Evolutionary conservation across 129 eudicot species (phyloP).

Genomic region (Solidago caesia): DNA sequence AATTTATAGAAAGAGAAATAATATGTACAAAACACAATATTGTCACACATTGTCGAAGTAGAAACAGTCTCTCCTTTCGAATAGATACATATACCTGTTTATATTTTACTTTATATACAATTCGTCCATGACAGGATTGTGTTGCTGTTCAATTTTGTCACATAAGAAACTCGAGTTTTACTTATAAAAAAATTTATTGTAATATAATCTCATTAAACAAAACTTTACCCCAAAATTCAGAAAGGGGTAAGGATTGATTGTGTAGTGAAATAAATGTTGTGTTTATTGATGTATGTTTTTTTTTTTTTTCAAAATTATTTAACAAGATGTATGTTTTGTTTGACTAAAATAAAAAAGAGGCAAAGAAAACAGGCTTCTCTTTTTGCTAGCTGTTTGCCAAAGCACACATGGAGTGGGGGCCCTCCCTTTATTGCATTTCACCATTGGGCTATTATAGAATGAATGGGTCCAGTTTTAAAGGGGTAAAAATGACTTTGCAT

Average conservation of each 20-base stretch:
- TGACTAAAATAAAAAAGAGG: slow-evolving; percentile 36
- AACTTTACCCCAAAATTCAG: slow-evolving; percentile 12
- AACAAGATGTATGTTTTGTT: slow-evolving; percentile 29
- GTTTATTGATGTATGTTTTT: background rate
- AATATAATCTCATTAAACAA: no score
- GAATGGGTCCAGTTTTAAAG: slow-evolving; percentile 29
- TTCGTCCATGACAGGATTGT: no score
- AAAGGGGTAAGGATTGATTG: slow-evolving; percentile 32
- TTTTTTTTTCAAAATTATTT: background rate
- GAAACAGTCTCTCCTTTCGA: background rate
- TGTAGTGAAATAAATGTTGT: slow-evolving; percentile 35
- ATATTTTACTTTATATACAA: no score
- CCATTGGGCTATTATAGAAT: slow-evolving; percentile 29
- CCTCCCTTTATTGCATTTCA: slow-evolving; percentile 31
- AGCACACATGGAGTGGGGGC: slow-evolving; percentile 56
- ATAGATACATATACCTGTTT: no score
- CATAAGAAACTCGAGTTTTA: no score
- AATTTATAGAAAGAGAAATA: no score
- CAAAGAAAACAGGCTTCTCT: slow-evolving; percentile 24
- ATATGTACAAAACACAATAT: no score
- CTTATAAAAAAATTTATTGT: no score
- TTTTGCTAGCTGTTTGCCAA: slow-evolving; percentile 63
- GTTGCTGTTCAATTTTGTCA: no score
- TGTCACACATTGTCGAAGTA: background rate
- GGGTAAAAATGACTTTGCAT: slow-evolving; percentile 36